Evolutionary conservation across 139 green algal genomes (phyloP).

Genomic region (Zygnema cylindricum): DNA sequence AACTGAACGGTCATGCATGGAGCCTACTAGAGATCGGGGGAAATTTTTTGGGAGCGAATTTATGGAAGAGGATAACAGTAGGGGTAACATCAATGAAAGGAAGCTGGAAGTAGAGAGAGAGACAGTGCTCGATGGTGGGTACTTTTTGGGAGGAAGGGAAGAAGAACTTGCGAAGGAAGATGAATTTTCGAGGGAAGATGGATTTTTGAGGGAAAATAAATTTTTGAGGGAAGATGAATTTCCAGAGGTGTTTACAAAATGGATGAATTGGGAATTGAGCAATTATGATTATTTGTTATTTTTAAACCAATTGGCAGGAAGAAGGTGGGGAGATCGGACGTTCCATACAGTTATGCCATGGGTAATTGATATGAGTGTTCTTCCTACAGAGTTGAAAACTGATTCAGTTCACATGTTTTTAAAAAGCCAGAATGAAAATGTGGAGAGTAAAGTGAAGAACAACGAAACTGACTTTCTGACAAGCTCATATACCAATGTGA

Average conservation of each 20-base stretch:
- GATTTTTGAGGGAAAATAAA: background rate
- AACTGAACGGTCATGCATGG: background rate
- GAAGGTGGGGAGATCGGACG: conserved; percentile 23
- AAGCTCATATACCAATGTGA: background rate
- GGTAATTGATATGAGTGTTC: conserved; percentile 46
- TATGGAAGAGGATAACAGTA: background rate
- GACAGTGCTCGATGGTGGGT: background rate
- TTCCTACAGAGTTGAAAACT: background rate
- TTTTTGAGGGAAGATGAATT: background rate
- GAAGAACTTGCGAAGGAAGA: background rate
- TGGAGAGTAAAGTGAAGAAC: too few species aligned
- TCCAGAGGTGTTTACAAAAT: background rate
- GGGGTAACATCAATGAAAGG: background rate
- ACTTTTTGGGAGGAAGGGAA: background rate
- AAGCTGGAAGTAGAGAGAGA: background rate
- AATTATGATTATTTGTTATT: conserved; percentile 55
- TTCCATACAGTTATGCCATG: conserved; percentile 52
- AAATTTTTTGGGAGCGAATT: background rate
- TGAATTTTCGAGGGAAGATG: background rate
- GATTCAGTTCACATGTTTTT: too few species aligned
- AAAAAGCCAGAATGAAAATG: too few species aligned
- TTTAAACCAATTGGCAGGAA: conserved; percentile 37
- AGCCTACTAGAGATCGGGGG: background rate
- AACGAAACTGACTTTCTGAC: background rate
- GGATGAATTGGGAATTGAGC: conserved; percentile 38